A percentile compares a stretch with the other conserved stretches of the same genome.
Evolutionary conservation across 164 flowering plant species (phyloP).

Genomic region (Cinnamomum micranthum): DNA sequence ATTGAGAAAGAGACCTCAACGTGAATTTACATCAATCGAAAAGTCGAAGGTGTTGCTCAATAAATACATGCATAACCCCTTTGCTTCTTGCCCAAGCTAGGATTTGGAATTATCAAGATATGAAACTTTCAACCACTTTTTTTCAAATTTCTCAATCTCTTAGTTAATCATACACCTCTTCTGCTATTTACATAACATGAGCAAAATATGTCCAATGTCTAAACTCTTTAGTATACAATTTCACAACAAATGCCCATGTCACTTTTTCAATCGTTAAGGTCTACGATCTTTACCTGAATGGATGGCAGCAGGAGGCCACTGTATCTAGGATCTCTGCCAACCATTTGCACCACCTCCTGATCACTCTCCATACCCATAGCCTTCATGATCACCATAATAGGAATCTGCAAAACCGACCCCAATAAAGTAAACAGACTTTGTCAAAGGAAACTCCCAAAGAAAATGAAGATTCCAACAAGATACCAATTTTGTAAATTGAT

Average conservation of each 20-base stretch:
- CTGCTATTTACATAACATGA: too few relatives aligned
- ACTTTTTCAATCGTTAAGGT: not conserved
- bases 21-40: too few relatives aligned
- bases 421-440: not conserved
- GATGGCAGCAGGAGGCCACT: slow-evolving; percentile 73
- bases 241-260: too few relatives aligned
- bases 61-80: too few relatives aligned
- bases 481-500: slow-evolving; percentile 35
- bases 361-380: slow-evolving; percentile 99
- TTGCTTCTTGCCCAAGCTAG: too few relatives aligned
- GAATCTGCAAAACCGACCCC: slow-evolving; percentile 44
- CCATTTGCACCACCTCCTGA: slow-evolving; percentile 95
- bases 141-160: too few relatives aligned
- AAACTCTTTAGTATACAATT: not conserved
- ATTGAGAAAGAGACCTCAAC: too few relatives aligned
- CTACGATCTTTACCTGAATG: slow-evolving; percentile 58
- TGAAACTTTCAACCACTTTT: too few relatives aligned
- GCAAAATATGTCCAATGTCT: too few relatives aligned
- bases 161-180: too few relatives aligned
- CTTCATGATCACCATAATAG: slow-evolving; percentile 83
- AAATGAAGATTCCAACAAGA: not conserved
- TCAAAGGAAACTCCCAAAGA: not conserved
- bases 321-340: slow-evolving; percentile 93
- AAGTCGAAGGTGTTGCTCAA: too few relatives aligned
- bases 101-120: too few relatives aligned